Conservation (phyloP, 352 stramenopile genomes). For the Pythium chondricola region DNA sequence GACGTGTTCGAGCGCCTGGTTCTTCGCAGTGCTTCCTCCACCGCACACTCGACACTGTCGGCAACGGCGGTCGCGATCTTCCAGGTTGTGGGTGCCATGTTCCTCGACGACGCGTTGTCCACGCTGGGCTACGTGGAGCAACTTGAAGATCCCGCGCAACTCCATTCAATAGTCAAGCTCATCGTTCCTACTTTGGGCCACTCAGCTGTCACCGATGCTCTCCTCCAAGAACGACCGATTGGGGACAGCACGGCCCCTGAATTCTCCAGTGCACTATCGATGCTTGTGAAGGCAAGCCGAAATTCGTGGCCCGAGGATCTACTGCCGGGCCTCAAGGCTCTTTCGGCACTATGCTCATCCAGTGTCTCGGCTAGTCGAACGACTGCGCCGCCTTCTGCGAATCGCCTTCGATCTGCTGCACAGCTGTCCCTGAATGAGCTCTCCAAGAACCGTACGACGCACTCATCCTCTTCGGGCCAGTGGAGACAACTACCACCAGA, state of each 20-base stretch:
- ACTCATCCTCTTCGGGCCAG: not conserved
- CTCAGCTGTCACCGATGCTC: slow-evolving; percentile 26
- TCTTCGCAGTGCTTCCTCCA: slow-evolving; percentile 22
- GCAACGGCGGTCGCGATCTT: slow-evolving; percentile 24
- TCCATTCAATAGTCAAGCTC: slow-evolving; percentile 66
- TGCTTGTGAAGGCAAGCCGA: slow-evolving; percentile 7
- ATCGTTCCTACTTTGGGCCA: slow-evolving; percentile 42
- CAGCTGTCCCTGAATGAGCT: slow-evolving; percentile 50
- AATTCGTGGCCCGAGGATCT: slow-evolving; percentile 32
- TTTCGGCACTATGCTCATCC: slow-evolving; percentile 33
- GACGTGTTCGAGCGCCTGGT: slow-evolving; percentile 35
- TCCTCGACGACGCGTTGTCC: slow-evolving; percentile 50
- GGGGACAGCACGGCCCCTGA: not conserved
- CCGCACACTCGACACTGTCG: slow-evolving; percentile 7
- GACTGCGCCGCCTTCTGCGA: not conserved
- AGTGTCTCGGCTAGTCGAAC: not conserved
- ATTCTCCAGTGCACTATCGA: slow-evolving; percentile 10
- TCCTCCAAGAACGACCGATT: slow-evolving; percentile 7
- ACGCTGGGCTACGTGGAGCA: slow-evolving; percentile 50
- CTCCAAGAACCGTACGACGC: slow-evolving; percentile 19
- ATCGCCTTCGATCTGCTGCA: slow-evolving; percentile 13
- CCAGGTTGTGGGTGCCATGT: slow-evolving; percentile 45
- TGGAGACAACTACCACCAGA: slow-evolving; percentile 31
- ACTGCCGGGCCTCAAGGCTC: slow-evolving; percentile 37
- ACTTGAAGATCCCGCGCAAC: slow-evolving; percentile 29